Percentiles rank a stretch among this genome's conserved stretches.
phyloP scores from a whole-genome alignment of 2,329 filamentous ascomycete genomes.

The Camillea tinctor region DNA sequence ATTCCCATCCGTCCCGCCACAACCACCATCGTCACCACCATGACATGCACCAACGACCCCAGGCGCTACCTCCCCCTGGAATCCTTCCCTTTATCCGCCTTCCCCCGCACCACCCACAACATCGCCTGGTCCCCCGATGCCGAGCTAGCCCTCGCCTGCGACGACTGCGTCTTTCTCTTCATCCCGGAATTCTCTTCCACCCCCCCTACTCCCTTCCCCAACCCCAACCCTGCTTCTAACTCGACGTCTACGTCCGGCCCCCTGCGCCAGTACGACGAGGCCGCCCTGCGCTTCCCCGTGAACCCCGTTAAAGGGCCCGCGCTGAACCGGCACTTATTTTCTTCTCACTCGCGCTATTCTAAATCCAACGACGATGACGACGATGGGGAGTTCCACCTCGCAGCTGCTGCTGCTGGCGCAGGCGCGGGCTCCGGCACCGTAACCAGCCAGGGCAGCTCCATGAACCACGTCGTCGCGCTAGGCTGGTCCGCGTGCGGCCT shows the following conservation, averaged over 20 bases:
- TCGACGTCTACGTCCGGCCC: too few relatives aligned
- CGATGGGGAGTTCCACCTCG: too few relatives aligned
- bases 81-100: conserved; percentile 42
- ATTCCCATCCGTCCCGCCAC: too few relatives aligned
- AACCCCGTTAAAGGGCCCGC: conserved; percentile 26
- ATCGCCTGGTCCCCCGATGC: conserved; percentile 56
- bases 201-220: conserved; percentile 2
- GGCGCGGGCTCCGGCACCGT: conserved; percentile 48
- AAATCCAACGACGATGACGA: too few relatives aligned
- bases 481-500: conserved; percentile 60
- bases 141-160: conserved; percentile 56
- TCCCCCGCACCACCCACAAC: conserved; percentile 44
- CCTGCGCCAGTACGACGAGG: conserved; percentile 30
- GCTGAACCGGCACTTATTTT: conserved; percentile 31
- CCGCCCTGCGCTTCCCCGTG: conserved; percentile 31
- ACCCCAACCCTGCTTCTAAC: neutral
- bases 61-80: conserved; percentile 47
- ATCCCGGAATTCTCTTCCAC: conserved; percentile 43
- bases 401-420: conserved; percentile 3
- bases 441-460: conserved; percentile 47
- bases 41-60: conserved; percentile 4
- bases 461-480: conserved; percentile 54
- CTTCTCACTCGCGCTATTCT: too few relatives aligned
- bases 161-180: conserved; percentile 53
- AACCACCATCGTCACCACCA: too few relatives aligned